A percentile compares a stretch with the other conserved stretches of the same genome.
These are phyloP conservation scores for Carex cristatella DNA, from an alignment of 176 grass and related monocot genomes.

Conservation along the genomic window DNA sequence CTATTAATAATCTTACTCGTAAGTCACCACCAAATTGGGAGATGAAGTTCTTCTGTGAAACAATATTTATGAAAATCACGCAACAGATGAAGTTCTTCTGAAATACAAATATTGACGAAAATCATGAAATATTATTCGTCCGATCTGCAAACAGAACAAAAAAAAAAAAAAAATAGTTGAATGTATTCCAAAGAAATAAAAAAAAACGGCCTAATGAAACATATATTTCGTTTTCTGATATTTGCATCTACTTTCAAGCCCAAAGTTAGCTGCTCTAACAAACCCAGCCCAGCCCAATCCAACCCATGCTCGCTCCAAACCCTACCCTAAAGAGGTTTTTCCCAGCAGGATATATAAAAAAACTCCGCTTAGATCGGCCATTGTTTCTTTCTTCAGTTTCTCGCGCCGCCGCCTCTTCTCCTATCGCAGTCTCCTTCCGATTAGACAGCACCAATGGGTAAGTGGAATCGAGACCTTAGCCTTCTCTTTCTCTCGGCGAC, in stretches of 20 bases:
- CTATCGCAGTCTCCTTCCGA: neutral
- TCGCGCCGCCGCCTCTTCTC: conserved; percentile 33
- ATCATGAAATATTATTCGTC: no score
- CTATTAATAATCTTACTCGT: no score
- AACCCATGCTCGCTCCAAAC: neutral
- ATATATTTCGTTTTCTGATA: neutral
- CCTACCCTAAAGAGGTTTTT: conserved; percentile 1
- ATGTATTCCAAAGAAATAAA: no score
- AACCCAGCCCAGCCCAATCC: neutral
- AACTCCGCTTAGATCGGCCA: neutral
- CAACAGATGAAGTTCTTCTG: no score
- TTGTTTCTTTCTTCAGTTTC: neutral
- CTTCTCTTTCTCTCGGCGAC: neutral
- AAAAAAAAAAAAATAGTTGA: no score
- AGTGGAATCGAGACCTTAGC: neutral
- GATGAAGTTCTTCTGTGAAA: no score
- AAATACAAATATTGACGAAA: no score
- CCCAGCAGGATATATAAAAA: neutral
- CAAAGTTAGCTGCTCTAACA: neutral
- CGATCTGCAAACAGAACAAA: no score
- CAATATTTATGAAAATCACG: no score
- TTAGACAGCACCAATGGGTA: conserved; percentile 41
- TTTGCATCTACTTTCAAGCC: neutral
- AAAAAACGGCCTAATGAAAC: neutral
- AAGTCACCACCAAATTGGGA: no score